Evolutionary conservation across 2,329 filamentous ascomycete species (phyloP), one percentile per base, ranked within the genome.

Genomic region (Cladosporium sp.): DNA sequence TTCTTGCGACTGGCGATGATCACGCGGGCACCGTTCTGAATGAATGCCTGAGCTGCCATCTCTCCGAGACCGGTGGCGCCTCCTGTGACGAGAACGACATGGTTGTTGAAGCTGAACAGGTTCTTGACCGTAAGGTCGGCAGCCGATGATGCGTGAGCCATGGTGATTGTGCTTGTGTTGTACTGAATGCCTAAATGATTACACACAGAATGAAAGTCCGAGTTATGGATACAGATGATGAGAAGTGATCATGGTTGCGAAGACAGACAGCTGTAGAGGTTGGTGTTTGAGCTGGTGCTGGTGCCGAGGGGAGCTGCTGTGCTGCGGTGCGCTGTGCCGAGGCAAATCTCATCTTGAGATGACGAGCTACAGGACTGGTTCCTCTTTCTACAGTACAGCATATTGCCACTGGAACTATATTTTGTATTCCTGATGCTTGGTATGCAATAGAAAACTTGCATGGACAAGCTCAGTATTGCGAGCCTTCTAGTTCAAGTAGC

Each of bases 61-160:
- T 79, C 69, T 17, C 77, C 77, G 43, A 79, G 75, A 8, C 77
- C 77, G 3, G 73, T 76, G 28, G 77, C 76, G 37, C 76, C 77
- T 17, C 77, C 77, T 7, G 76, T 77, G 2, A 78, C 72, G 14
- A 78, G 68, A 14, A 75, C 76, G 15, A 73, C 67, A 69, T 73
- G 70, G 49, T 68, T 61, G 59, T 67, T 69, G 68, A 71, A 72
- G 64, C 68, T 66, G 71, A 74, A 74, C 38, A 74, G 64, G 25
- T 64, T 65, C 30, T 65, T 43, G 51, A 69, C 66, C 1, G 64
- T 55, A 15, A 72, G 63, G 59, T 71, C 62, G n/a, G 70, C 65
- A 30, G 64, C 37, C 20, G 62, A 59, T 9, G 69, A 66, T 47
- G 68, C 65, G 64, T 71, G 69, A 6, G 69, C 69, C 69, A 70